Evolutionary conservation across 441 rosid genomes (phyloP).

Genomic region (Bocquillonia castaneifolia): DNA sequence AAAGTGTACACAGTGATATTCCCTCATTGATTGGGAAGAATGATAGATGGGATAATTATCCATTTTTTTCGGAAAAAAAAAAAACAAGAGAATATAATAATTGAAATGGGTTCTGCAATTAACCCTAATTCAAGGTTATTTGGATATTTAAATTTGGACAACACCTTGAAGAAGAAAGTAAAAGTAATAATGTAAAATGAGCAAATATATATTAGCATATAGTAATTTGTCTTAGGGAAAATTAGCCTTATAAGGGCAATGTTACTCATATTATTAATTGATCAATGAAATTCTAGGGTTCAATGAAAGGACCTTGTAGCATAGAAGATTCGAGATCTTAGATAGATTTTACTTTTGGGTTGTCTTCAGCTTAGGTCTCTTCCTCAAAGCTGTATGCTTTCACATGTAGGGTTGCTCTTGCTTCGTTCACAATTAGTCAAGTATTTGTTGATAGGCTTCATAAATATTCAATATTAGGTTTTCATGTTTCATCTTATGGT

Average conservation of each 20-base stretch:
- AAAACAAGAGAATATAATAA: not conserved
- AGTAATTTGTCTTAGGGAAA: no score
- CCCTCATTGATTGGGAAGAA: not conserved
- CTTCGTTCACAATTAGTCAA: not conserved
- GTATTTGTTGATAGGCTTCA: not conserved
- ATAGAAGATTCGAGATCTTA: slow-evolving; percentile 7
- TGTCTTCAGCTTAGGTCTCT: not conserved
- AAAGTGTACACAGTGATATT: not conserved
- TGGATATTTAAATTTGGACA: no score
- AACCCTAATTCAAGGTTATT: no score
- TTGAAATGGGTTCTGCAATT: not conserved
- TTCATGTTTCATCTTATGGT: no score
- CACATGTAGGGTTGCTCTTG: not conserved
- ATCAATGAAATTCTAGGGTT: not conserved
- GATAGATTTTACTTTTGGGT: slow-evolving; percentile 1
- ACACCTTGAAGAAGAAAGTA: no score
- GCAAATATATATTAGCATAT: no score
- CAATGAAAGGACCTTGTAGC: not conserved
- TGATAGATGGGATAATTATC: not conserved
- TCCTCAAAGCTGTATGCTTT: not conserved
- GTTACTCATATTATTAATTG: no score
- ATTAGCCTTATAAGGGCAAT: not conserved
- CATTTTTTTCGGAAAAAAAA: not conserved
- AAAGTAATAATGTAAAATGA: no score
- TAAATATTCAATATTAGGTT: not conserved